Evolutionary conservation across 2,329 filamentous ascomycete genomes (phyloP), one percentile per base, ranked within the genome.

Genomic region (Colletotrichum destructivum): DNA sequence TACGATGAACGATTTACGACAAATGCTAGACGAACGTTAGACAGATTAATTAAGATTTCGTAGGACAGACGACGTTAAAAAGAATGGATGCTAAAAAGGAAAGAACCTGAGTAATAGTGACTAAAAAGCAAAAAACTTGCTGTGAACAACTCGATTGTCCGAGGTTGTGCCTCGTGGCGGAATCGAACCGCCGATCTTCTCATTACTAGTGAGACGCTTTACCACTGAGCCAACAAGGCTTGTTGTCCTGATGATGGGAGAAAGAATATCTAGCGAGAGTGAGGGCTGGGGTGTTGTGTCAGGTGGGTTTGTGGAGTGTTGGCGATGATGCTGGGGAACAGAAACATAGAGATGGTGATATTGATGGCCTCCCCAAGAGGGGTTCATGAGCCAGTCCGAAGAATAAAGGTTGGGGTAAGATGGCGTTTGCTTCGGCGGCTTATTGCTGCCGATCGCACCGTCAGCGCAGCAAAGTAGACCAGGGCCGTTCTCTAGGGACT

Each of bases 201-300:
- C 72, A 74, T 74, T 74, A 74, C 72, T 74, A 74, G 72, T 74
- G 72, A 74, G 62, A 64, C 72, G 72, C 72, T 74, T 59, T 74
- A 74, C 72, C 72, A 74, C 72, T 74, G 46, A 74, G 72, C 72
- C 72, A 74, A 74, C 72, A 72, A 73, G 72, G 72, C 72, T 54
- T 71, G 57, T 2, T 35, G 1, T 1, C 0, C 0, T 0, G 8
- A 0, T 0, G 0, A 9, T 6, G 13, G 8, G 12, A 31, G n/a
- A 4, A 7, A 16, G 4, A 42, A 62, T 52, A 62, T 52, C 15
- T 52, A 52, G 46, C 15, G 35, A n/a, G 47, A 8, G 3, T 2
- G 5, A 9, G 13, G 8, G 18, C 16, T 1, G 4, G n/a, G 18
- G 49, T 9, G 12, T 2, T 2, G 21, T 21, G 15, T 8, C 8